Evolutionary conservation across 139 green algal genomes (phyloP).

Genomic region (Auxenochlorella pyrenoidosa): DNA sequence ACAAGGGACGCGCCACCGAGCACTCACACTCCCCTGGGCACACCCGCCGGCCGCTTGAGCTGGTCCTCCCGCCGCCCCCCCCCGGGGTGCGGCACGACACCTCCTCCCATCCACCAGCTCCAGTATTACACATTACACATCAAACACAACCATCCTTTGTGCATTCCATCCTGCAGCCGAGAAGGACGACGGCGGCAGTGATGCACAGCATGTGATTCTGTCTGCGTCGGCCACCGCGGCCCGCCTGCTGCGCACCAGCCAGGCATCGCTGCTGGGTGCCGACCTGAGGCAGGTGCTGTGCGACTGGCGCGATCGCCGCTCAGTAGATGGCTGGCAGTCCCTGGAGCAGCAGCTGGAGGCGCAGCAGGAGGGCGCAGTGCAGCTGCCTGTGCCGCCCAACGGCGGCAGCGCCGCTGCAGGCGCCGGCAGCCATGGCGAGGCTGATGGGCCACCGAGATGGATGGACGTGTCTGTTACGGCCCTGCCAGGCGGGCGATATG

Average conservation of each 20-base stretch:
- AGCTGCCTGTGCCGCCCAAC: neutral
- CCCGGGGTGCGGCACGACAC: no score
- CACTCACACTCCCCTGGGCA: no score
- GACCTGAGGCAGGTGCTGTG: conserved; percentile 10
- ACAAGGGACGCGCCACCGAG: no score
- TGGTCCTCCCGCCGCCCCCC: no score
- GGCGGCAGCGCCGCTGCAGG: neutral
- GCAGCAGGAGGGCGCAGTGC: neutral
- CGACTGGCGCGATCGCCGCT: neutral
- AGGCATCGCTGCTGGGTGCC: neutral
- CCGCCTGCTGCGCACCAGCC: conserved; percentile 5
- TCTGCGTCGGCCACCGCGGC: neutral
- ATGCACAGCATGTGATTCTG: neutral
- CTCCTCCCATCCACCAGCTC: no score
- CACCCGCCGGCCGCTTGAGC: no score
- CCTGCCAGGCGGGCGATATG: neutral
- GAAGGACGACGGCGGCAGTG: neutral
- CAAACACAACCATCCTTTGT: neutral
- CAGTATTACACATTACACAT: no score
- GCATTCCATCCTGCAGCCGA: neutral
- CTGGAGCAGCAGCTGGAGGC: neutral
- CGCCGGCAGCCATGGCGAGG: neutral
- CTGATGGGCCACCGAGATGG: neutral
- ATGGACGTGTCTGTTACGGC: conserved; percentile 14
- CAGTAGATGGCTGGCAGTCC: neutral